Evolutionary conservation across 495 filamentous ascomycete species (phyloP).

Genomic region (Cercophora sp.): DNA sequence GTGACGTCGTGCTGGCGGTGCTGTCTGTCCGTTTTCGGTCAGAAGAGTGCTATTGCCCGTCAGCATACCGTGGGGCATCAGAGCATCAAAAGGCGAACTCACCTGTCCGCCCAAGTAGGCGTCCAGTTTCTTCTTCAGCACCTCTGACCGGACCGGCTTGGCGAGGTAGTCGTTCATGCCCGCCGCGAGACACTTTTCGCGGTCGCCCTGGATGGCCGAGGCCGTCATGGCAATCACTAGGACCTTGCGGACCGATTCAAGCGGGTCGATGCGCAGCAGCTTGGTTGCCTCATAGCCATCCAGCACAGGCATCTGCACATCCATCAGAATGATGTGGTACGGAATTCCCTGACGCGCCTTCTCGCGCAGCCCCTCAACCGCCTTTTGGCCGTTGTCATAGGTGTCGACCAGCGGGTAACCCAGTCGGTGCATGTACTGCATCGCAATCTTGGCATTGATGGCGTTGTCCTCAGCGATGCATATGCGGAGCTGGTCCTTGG

Average conservation of each 20-base stretch:
- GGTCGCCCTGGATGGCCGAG: conserved; percentile 82
- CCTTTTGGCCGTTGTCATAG: conserved; percentile 79
- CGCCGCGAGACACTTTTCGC: conserved; percentile 85
- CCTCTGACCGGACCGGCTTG: conserved; percentile 75
- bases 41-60: not conserved
- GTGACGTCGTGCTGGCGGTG: not conserved
- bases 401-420: conserved; percentile 76
- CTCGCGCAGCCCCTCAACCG: conserved; percentile 76
- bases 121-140: conserved; percentile 73
- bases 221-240: conserved; percentile 94
- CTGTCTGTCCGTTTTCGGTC: conserved; percentile 5
- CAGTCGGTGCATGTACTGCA: conserved; percentile 80
- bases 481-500: conserved; percentile 72
- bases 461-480: conserved; percentile 91
- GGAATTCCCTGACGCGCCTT: conserved; percentile 65
- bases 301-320: conserved; percentile 90
- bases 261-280: conserved; percentile 67
- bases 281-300: conserved; percentile 93
- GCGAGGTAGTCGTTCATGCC: conserved; percentile 97
- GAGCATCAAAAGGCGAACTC: not conserved
- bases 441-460: conserved; percentile 88
- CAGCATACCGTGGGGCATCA: not conserved
- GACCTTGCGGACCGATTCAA: conserved; percentile 68
- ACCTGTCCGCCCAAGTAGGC: conserved; percentile 44
- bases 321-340: conserved; percentile 84